Evolutionary conservation across 176 grass and related monocot species (phyloP), one percentile per base, ranked within the genome.

Genomic region (Triticum turgidum): DNA sequence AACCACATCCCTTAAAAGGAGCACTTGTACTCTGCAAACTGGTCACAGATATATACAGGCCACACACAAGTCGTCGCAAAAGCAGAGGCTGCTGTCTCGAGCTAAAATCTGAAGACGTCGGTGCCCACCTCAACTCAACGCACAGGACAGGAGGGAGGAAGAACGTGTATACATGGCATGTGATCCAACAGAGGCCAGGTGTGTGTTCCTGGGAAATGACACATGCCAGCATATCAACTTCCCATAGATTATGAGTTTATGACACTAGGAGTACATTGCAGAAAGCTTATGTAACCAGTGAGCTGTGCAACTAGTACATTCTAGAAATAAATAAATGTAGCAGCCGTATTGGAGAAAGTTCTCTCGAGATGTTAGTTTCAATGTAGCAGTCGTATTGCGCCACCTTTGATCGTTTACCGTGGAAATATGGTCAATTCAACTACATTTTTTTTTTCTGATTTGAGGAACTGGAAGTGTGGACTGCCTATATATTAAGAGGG

Each of bases 141-240:
- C 61, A 56, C 47, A 51, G 13, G 17, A 56, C 17, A 56, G 17
- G 17, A 2, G 52, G 24, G 21, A 66, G 29, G 59, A 27, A 33
- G 15, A 52, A 35, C 29, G 49, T 45, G 38, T 20, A 27, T 20
- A 27, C 7, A 76, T 51, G 42, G 45, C 21, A 51, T 51, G 47
- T 51, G 47, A 35, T 22, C 56, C 38, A 29, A 65, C 21, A 20
- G 56, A 74, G 69, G 21, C 61, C 86, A 87, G 24, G 61, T 41
- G 80, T 15, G 22, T 61, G 80, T 61, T 47, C 13, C 9, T 69
- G 80, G 86, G 83, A 44, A 47, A 88, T 7, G 34, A 77, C 45
- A 3, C 34, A 83, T 33, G 61, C 24, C 62, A 69, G 76, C 52
- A 35, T 73, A 83, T 67, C 61, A 68, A 34, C 8, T 27, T 25